Base-by-base conservation (phyloP, 75 land plant species). In the Pinus albicaulis region DNA sequence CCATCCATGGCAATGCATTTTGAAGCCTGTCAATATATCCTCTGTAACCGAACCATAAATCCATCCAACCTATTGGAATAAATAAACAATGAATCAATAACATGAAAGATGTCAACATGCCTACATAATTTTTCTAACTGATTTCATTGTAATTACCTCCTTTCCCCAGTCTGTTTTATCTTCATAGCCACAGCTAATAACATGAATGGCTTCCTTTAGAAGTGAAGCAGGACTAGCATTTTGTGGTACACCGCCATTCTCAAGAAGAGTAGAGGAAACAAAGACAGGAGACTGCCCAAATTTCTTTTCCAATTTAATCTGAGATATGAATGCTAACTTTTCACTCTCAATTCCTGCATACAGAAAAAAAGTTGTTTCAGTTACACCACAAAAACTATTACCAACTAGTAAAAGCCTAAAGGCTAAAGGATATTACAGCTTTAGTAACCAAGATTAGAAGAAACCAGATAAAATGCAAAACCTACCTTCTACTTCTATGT, bases 1-100 rank as follows among this genome's bases (percentile, higher is more conserved):
- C 94, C 94, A 92, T n/a, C 94, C 94, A 63, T 90, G 93, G 64
- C 87, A 89, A 59, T 92, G 94, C 94, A 92, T 92, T 73, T 91
- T 92, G 69, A 92, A 92, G 26, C 94, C 94, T 7, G 94, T 92
- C 76, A 92, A 76, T 25, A 92, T 92, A 89, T 90, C 92, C 79
- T 89, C 90, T 72, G 89, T 87, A 15, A 87, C 89, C 11, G 89
- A 87, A 3, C 91, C 91, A 77, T 89, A 89, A 26, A 88, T 92
- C 94, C 94, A 91, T 20, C 95, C 95, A 80, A 91, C 79, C 92
- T 90, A 80, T 48, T 48, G 53, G 53, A 12, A 48, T 11, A 48
- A 59, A 59, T 2, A 23, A 59, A 23, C 61, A 59, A 20, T 20
- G 48, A 25, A 10, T 56, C 34, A 62, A 80, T 41, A 62, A 48